Evolutionary conservation across 2,329 filamentous ascomycete genomes (phyloP), one percentile per base, ranked within the genome.

Genomic region (Penicillium occitanis): DNA sequence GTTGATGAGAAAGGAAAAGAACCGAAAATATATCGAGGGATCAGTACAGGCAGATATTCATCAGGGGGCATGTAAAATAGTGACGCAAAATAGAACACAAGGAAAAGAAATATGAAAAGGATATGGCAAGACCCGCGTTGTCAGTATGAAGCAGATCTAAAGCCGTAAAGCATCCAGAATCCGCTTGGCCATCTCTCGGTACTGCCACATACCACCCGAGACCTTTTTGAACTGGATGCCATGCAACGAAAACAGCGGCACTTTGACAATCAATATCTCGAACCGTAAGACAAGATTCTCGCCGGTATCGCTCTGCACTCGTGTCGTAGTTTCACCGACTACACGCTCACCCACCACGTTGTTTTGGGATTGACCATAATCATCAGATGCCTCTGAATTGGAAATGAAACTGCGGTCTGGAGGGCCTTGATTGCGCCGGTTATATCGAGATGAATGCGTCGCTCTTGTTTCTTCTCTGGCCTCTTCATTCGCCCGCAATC

Each of bases 171-270:
- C 93, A 74, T 90, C 88, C 71, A 99, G 83, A 73, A 99, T 97
- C 73, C 93, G 93, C 79, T 97, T 93, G 42, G 95, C 95, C 93
- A 98, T 96, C 74, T 92, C 94, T 83, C 97, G 97, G 81, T 96
- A 99, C 78, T 97, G 93, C 93, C 94, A 98, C 66, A 95, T 98
- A 67, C 96, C 94, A 42, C 95, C 94, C 66, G 91, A 88, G 71
- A 98, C 90, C 76, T 95, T 93, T 85, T 99, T 99, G 83, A 99
- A 99, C 77, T 98, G 95, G 68, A 99, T 93, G 59, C 95, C 95
- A 75, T 99, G 94, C 66, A 99, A 81, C 50, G 91, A 93, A 68
- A 99, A 88, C 61, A 99, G 82, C 13, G 95, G 95, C 30, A 99
- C 93, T 80, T 99, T 99, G 76, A 99, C 95, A 71, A 99, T 95